phyloP scores from a whole-genome alignment of 169 alveolate genomes.

The Perkinsus chesapeaki region DNA sequence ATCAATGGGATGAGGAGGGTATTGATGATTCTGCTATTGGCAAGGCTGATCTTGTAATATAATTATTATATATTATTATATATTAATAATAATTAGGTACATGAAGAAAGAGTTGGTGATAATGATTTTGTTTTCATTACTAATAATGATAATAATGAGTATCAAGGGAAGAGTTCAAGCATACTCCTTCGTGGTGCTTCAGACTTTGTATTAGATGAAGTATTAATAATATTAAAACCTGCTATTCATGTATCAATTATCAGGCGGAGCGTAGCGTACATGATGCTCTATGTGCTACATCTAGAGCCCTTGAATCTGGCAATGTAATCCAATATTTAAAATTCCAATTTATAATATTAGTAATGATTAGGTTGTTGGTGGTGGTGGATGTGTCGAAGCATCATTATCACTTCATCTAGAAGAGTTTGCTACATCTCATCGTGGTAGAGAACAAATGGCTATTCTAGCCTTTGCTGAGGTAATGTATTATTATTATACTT shows the following conservation, averaged over 20 bases:
- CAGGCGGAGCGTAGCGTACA: constrained; percentile 95
- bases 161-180: constrained; percentile 47
- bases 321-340: constrained; percentile 45
- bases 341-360: not conserved
- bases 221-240: constrained; percentile 59
- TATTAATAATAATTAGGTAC: constrained; percentile 44
- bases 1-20: constrained; percentile 95
- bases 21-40: constrained; percentile 36
- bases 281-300: constrained; percentile 94
- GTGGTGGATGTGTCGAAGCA: constrained; percentile 99
- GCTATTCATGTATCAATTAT: constrained; percentile 94
- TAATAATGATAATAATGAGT: constrained; percentile 64
- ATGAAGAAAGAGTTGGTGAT: constrained; percentile 95
- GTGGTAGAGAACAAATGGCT: not conserved
- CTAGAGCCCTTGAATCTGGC: constrained; percentile 78
- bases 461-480: not conserved
- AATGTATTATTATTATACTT: not conserved
- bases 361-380: constrained; percentile 56
- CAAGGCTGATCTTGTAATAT: not conserved
- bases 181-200: constrained; percentile 26
- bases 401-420: constrained; percentile 92
- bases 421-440: constrained; percentile 85
- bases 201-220: constrained; percentile 17
- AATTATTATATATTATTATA: not conserved
- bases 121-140: constrained; percentile 87